phyloP scores from a whole-genome alignment of 805 yeast genomes.

The Metschnikowia matae region DNA sequence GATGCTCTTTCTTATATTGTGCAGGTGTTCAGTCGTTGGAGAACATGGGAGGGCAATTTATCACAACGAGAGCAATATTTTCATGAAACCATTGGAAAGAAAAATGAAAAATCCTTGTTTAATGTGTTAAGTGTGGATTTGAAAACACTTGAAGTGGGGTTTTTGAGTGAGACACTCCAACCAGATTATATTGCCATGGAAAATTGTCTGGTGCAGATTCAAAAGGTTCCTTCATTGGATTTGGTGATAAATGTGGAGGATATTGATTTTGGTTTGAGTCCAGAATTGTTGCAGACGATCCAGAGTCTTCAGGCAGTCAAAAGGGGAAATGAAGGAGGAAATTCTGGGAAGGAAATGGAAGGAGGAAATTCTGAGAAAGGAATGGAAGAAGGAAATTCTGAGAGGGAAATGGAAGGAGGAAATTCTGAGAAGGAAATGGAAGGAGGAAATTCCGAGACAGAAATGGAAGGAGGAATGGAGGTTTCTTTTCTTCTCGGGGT shows the following conservation, averaged over 20 bases:
- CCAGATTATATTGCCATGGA: constrained; percentile 1
- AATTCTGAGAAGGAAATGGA: too few species aligned
- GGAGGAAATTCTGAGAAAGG: too few species aligned
- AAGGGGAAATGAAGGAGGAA: neutral
- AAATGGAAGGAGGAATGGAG: neutral
- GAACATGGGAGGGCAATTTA: constrained; percentile 84
- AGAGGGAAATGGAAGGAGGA: too few species aligned
- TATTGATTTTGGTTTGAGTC: constrained; percentile 6
- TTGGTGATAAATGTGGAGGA: constrained; percentile 7
- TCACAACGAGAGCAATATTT: constrained; percentile 56
- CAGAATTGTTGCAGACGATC: constrained; percentile 1
- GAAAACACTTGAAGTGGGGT: constrained; percentile 2
- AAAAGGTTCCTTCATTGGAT: neutral
- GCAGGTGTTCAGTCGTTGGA: constrained; percentile 68
- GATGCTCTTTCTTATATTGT: constrained; percentile 55
- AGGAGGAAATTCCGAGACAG: too few species aligned
- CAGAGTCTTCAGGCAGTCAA: neutral
- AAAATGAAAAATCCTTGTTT: neutral
- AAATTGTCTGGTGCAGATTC: constrained; percentile 1
- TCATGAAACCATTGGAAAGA: constrained; percentile 18
- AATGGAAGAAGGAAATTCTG: neutral
- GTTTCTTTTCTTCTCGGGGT: constrained; percentile 5
- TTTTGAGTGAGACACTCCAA: neutral
- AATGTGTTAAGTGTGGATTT: neutral
- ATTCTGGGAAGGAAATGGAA: too few species aligned